A percentile compares a stretch with the other conserved stretches of the same genome.
phyloP scores from a whole-genome alignment of 805 yeast genomes.

The Maudiozyma turicensis region DNA sequence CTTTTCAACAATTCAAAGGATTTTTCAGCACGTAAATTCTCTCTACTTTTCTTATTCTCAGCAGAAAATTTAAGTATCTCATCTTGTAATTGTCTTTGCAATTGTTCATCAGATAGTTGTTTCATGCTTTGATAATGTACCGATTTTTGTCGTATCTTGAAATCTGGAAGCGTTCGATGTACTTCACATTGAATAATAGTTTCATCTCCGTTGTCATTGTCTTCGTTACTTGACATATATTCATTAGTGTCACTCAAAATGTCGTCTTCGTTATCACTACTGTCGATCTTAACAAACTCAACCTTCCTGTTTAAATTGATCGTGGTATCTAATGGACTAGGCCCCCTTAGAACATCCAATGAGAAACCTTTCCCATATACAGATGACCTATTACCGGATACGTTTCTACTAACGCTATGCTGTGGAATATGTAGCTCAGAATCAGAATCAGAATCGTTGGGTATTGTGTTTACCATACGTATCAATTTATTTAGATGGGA shows the following conservation, averaged over 20 bases:
- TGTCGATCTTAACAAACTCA: slow-evolving; percentile 4
- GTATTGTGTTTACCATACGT: not conserved
- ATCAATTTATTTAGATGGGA: not conserved
- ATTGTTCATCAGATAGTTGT: slow-evolving; percentile 19
- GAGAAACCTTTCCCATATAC: slow-evolving; percentile 10
- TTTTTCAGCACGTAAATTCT: slow-evolving; percentile 22
- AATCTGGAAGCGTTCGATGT: not conserved
- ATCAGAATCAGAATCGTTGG: not conserved
- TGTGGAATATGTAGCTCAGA: not conserved
- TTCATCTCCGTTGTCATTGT: not conserved
- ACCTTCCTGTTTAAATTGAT: slow-evolving; percentile 3
- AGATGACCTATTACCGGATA: not conserved
- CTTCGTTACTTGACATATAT: not conserved
- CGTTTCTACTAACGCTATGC: not conserved
- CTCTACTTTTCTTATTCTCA: slow-evolving; percentile 25
- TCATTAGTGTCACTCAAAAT: too few relatives aligned
- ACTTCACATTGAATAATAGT: not conserved
- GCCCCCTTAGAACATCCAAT: slow-evolving; percentile 12
- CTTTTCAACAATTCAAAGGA: slow-evolving; percentile 22
- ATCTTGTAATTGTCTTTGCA: slow-evolving; percentile 20
- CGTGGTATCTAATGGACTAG: not conserved
- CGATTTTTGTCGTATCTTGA: not conserved
- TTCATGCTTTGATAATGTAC: slow-evolving; percentile 1
- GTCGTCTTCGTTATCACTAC: not conserved
- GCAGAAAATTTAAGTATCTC: slow-evolving; percentile 22